These are phyloP conservation scores for Cornus kousa DNA, from an alignment of 148 eudicot genomes.

Conservation along the genomic window DNA sequence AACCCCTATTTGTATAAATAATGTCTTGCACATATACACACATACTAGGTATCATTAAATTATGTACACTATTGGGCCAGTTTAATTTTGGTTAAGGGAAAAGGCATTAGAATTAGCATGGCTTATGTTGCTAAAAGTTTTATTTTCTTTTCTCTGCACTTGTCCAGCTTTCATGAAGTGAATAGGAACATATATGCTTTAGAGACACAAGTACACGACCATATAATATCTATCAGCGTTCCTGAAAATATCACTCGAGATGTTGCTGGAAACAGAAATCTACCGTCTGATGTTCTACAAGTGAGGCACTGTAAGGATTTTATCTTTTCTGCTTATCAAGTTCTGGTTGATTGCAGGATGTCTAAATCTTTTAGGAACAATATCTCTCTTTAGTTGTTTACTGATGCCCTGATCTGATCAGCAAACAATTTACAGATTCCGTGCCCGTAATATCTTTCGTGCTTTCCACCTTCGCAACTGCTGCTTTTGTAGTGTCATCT, in stretches of 20 bases:
- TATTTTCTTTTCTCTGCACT: not conserved
- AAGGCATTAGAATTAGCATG: not conserved
- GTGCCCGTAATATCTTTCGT: constrained; percentile 57
- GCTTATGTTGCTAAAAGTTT: not conserved
- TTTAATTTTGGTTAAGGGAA: not conserved
- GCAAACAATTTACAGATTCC: constrained; percentile 54
- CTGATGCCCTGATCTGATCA: not conserved
- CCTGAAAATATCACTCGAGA: constrained; percentile 84
- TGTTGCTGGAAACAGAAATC: constrained; percentile 84
- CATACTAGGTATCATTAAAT: not conserved
- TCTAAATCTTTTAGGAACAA: not conserved
- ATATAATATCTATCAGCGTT: constrained; percentile 42
- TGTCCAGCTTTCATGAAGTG: constrained; percentile 60
- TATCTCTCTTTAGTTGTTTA: not conserved
- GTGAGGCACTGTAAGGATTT: constrained; percentile 76
- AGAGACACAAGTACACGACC: constrained; percentile 37
- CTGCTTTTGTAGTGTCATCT: constrained; percentile 61
- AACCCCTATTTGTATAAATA: no score
- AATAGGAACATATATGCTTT: constrained; percentile 42
- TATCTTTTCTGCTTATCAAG: not conserved
- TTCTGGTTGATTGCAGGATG: not conserved
- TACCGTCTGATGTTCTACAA: constrained; percentile 73
- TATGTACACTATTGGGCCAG: not conserved
- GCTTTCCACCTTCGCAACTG: constrained; percentile 57
- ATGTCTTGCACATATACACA: no score